Evolutionary conservation across 2,329 filamentous ascomycete species (phyloP), one percentile per base, ranked within the genome.

Genomic region (Metarhizium anisopliae): DNA sequence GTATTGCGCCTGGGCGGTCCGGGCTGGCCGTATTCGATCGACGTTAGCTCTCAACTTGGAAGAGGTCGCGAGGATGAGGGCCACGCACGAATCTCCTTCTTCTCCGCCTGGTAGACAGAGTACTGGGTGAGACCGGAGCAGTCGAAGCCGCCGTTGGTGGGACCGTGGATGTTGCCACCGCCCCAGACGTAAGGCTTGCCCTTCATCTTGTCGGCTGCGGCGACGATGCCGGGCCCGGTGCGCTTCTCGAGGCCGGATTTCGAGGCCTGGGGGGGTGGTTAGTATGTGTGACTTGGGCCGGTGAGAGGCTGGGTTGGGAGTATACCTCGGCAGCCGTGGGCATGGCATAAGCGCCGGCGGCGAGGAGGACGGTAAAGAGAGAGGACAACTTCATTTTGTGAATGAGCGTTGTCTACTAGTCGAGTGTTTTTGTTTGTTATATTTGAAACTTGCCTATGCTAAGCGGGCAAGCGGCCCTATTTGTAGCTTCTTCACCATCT

Each of bases 101-200:
- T 56, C 59, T 58, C 51, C 32, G 55, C 59, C 51, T 59, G 56
- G 55, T 58, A 61, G 47, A 61, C 58, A 30, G 58, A 47, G 47
- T 58, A 61, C 47, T 59, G 59, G 16, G 59, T 61, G 16, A 61
- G 58, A 43, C 57, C 59, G 38, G 59, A 61, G 56, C 59, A 61
- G 50, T 60, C 59, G 47, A 45, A 61, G 50, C 59, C 59, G 47
- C 59, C 59, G 18, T 61, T 56, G 55, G 59, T 55, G 8, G 55
- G 54, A 16, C 59, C 59, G 7, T 58, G 52, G 56, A 56, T 58
- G 51, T 56, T 56, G 45, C 59, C 59, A 38, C 58, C 59, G 30
- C 59, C 59, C 35, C 51, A 60, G 53, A 60, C 56, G 51, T 58
- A 59, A 6, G 53, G 54, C 35, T 55, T 47, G 50, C 59, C 58